These are phyloP conservation scores for Fusarium anguioides DNA, from an alignment of 2,329 filamentous ascomycete genomes.

Conservation along the genomic window DNA sequence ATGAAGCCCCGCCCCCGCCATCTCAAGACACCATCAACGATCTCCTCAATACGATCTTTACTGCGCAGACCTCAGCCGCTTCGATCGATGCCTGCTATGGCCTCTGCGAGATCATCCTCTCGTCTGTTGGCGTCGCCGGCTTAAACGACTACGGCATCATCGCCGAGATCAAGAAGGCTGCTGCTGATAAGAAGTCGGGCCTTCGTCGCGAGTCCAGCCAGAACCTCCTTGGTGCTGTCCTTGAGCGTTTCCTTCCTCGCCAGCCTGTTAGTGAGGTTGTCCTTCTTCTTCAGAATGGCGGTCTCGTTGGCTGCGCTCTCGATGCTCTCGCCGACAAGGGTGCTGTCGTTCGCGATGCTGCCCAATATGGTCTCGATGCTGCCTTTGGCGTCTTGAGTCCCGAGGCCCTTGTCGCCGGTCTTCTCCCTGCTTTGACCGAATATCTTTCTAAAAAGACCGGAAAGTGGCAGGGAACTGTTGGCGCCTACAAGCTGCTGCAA, in stretches of 20 bases:
- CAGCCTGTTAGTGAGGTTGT: slow-evolving; percentile 83
- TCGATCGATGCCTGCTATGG: slow-evolving; percentile 73
- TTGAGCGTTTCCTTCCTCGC: slow-evolving; percentile 85
- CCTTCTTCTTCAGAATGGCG: slow-evolving; percentile 84
- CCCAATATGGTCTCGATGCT: slow-evolving; percentile 92
- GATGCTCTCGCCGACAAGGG: slow-evolving; percentile 93
- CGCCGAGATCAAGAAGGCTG: slow-evolving; percentile 74
- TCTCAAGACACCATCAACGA: slow-evolving; percentile 73
- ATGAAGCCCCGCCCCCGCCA: slow-evolving; percentile 65
- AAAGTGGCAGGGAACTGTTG: slow-evolving; percentile 97
- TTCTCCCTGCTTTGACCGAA: slow-evolving; percentile 78
- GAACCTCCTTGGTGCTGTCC: slow-evolving; percentile 92
- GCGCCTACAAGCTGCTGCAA: slow-evolving; percentile 84
- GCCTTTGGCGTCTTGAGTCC: slow-evolving; percentile 82
- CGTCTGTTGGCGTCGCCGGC: slow-evolving; percentile 64
- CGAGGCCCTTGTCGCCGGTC: slow-evolving; percentile 84
- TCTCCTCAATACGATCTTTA: slow-evolving; percentile 75
- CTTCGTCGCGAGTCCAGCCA: slow-evolving; percentile 89
- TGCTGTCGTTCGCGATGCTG: slow-evolving; percentile 86
- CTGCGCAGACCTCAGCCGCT: slow-evolving; percentile 73
- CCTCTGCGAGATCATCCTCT: slow-evolving; percentile 69
- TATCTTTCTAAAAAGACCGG: slow-evolving; percentile 87
- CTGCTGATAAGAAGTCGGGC: slow-evolving; percentile 92
- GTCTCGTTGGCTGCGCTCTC: slow-evolving; percentile 76
- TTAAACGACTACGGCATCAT: slow-evolving; percentile 66